A percentile compares a stretch with the other conserved stretches of the same genome.
Conservation (phyloP, 768 basidiomycete genomes). For the Leucocoprinus sp. region DNA sequence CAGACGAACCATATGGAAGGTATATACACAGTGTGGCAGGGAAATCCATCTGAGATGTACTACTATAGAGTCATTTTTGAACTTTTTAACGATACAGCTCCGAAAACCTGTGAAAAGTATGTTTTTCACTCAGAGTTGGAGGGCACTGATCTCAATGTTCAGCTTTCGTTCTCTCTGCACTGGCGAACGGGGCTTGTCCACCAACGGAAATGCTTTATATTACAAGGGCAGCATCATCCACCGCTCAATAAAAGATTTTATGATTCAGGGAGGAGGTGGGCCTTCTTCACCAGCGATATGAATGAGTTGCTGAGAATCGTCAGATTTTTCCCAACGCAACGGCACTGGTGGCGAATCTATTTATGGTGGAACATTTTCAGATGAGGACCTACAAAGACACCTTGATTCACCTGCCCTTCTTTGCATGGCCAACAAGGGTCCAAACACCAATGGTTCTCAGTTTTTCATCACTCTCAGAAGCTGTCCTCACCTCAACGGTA, state of each 20-base stretch:
- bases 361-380: conserved; percentile 65
- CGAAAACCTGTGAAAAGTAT: conserved; percentile 79
- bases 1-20: conserved; percentile 47
- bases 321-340: conserved; percentile 74
- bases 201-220: conserved; percentile 62
- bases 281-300: conserved; percentile 1
- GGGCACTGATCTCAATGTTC: neutral
- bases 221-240: conserved; percentile 79
- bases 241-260: conserved; percentile 69
- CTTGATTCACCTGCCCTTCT: conserved; percentile 68
- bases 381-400: conserved; percentile 62
- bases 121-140: conserved; percentile 12
- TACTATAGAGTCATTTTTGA: conserved; percentile 59
- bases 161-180: conserved; percentile 86
- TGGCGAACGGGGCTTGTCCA: conserved; percentile 73
- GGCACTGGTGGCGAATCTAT: conserved; percentile 80
- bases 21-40: conserved; percentile 16
- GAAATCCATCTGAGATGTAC: conserved; percentile 6
- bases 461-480: conserved; percentile 80
- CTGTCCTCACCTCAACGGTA: conserved; percentile 69
- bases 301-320: neutral
- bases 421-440: conserved; percentile 87
- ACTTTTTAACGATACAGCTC: conserved; percentile 62
- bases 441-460: conserved; percentile 80
- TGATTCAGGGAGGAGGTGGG: conserved; percentile 75